phyloP scores from a whole-genome alignment of 2,329 filamentous ascomycete genomes.

The Dactylonectria estremocensis region DNA sequence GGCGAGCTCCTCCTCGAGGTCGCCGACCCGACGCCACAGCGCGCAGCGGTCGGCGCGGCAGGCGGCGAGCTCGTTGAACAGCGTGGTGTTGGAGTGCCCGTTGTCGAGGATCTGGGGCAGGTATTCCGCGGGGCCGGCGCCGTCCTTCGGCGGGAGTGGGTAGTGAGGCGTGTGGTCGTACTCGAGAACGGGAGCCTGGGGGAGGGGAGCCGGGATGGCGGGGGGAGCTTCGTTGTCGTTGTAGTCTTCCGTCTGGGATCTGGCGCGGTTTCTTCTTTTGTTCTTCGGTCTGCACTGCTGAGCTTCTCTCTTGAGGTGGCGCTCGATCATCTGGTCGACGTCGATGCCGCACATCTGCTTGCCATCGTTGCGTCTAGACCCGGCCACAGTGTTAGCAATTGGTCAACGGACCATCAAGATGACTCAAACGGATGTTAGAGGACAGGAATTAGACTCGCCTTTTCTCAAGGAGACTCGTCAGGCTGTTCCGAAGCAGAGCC shows the following conservation, averaged over 20 bases:
- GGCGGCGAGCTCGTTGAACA: neutral
- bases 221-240: neutral
- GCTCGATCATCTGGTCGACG: constrained; percentile 34
- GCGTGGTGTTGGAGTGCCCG: neutral
- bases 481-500: constrained; percentile 27
- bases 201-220: neutral
- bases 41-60: constrained; percentile 4
- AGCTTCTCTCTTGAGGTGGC: constrained; percentile 41
- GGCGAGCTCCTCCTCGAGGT: constrained; percentile 4
- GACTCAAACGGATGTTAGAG: neutral
- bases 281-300: neutral
- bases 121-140: neutral
- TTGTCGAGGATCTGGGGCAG: neutral
- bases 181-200: too few species aligned
- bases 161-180: neutral
- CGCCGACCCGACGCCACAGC: neutral
- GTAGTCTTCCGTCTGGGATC: neutral
- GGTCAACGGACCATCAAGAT: too few species aligned
- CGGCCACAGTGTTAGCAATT: neutral
- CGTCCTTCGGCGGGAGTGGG: neutral
- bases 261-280: neutral
- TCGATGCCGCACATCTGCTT: constrained; percentile 34
- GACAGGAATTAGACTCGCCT: constrained; percentile 27
- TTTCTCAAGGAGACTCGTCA: constrained; percentile 26
- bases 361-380: constrained; percentile 22